phyloP scores from a whole-genome alignment of 129 eudicot species.

The Cynara cardunculus region DNA sequence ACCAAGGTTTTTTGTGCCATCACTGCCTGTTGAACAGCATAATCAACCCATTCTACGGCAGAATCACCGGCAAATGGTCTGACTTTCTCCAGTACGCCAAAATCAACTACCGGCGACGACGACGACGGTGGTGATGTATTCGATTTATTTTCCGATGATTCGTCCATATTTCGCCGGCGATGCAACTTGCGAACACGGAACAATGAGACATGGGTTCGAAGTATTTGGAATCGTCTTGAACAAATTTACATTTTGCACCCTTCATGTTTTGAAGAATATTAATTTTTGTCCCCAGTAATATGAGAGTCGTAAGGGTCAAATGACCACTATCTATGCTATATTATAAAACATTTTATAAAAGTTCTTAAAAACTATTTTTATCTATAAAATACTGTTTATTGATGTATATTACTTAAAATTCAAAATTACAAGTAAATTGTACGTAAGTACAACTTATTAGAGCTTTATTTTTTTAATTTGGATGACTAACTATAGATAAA shows the following conservation, averaged over 20 bases:
- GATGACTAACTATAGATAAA: no score
- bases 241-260: constrained; percentile 1
- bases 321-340: no score
- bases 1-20: constrained; percentile 45
- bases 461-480: no score
- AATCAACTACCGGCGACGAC: constrained; percentile 1
- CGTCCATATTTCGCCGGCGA: constrained; percentile 40
- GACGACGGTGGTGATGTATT: constrained; percentile 23
- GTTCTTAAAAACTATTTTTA: no score
- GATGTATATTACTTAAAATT: no score
- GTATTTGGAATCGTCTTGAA: constrained; percentile 15
- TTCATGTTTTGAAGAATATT: constrained; percentile 2
- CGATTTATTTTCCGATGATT: constrained; percentile 38
- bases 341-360: no score
- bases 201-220: not conserved
- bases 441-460: no score
- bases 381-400: no score
- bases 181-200: constrained; percentile 13
- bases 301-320: no score
- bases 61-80: constrained; percentile 35
- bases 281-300: not conserved
- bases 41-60: constrained; percentile 55
- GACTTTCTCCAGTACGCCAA: constrained; percentile 13
- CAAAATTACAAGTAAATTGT: no score
- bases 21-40: constrained; percentile 63